Evolutionary conservation across 225 moss, liverwort and hornwort genomes (phyloP), one percentile per base, ranked within the genome.

Genomic region (Physcomitrium patens): DNA sequence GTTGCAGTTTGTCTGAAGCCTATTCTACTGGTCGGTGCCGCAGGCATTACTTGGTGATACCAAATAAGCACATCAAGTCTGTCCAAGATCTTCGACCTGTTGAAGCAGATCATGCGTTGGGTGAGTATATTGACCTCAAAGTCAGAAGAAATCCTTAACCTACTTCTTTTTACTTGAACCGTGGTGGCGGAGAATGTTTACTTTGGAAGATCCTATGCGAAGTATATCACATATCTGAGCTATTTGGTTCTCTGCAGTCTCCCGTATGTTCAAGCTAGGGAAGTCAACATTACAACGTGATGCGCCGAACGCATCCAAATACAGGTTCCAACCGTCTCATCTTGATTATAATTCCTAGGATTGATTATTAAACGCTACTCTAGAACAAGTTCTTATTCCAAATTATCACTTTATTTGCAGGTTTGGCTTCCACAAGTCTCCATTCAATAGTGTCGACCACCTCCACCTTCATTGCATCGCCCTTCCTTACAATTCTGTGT

Each of bases 401-500:
- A 58, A 16, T 65, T 12, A 18, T 27, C 26, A 26, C 58, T 71
- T 70, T 10, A 20, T 61, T 52, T 65, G 44, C 84, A 93, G 93
- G 67, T 92, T 94, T 71, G 92, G 96, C 69, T 97, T 97, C 74
- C 96, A 97, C 77, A 92, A 80, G 65, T 92, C 92, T 74, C 94
- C 94, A 27, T 92, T 89, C 75, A 91, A 91, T 79, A 91, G 88
- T 75, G 91, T 97, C 58, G 91, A 94, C 68, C 96, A 97, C 84
- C 96, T 94, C 46, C 96, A 97, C 81, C 87, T 97, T 44, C 96
- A 97, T 75, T 97, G 94, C 75, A 88, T 97, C 69, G 96, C 94
- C 73, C 78, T 92, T 31, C 96, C 94, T 55, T 97, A 94, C 77
- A 89, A 69, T 66, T 84, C 86, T 50, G 82, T 88, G 92, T 96